Evolutionary conservation across 192 early-diverging fungal species (phyloP), one percentile per base, ranked within the genome.

Genomic region (Coemansia sp.): DNA sequence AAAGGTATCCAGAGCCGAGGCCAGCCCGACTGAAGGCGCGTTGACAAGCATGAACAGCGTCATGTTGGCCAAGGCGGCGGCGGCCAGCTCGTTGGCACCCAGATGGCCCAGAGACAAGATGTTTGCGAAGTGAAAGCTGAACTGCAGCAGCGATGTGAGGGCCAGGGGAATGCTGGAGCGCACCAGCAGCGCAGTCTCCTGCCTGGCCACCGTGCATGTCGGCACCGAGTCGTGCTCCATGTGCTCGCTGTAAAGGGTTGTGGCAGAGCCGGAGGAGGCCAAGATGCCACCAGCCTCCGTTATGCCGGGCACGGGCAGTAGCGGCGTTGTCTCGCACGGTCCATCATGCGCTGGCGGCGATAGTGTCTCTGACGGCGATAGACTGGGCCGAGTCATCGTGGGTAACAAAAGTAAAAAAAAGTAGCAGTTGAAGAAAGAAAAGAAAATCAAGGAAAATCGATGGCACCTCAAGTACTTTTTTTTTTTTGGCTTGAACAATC

Each of bases 1-100:
- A 22, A 91, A 74, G 0, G 92, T 94, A 65, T 94, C 93, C 17
- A 94, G 73, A 0, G 92, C 91, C 6, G 90, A 86, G 4, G 88
- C 82, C n/a, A 89, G 82, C 9, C 93, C 93, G 35, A 91, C 83
- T 4, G 85, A 81, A 35, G 92, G 82, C 31, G 87, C 86, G 71
- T 86, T 88, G 4, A 87, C 88, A 6, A 86, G 81, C 15, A 93
- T 87, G 4, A 87, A 80, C 4, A 89, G 87, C 61, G 88, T 89
- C 91, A 92, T 92, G 57, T 87, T 86, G 10, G 83, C 90, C 60
- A 94, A 70, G 4, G 91, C 87, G 0, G 90, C 83, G 0, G 90
- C 89, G 2, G 89, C 91, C 24, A 94, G 74, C 71, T 92, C 88
- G 39, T 81, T 71, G 27, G 88, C 61, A n/a, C 87, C 86, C 37